Conservation (phyloP, 1,139 yeast species). For the Zhuliangozyma blackwelliae region DNA sequence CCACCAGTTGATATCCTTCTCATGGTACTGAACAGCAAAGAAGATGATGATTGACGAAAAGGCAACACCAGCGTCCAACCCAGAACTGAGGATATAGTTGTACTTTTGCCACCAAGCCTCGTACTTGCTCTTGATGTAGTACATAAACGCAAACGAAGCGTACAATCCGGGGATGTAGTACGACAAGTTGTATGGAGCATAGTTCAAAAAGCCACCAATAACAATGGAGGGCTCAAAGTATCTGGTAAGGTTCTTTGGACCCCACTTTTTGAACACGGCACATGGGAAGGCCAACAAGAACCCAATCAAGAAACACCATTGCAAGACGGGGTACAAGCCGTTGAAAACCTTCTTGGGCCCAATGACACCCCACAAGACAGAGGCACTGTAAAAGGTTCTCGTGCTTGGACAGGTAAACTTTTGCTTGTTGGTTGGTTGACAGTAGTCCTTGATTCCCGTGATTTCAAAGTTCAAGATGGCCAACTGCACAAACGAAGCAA, state of each 20-base stretch:
- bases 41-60: conserved; percentile 47
- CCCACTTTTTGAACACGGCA: conserved; percentile 35
- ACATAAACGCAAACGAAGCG: conserved; percentile 41
- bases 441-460: conserved; percentile 42
- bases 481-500: conserved; percentile 45
- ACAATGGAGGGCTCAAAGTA: conserved; percentile 42
- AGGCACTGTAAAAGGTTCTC: conserved; percentile 48
- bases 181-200: conserved; percentile 47
- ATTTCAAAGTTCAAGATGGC: conserved; percentile 55
- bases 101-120: conserved; percentile 54
- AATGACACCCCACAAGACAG: conserved; percentile 63
- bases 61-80: conserved; percentile 52
- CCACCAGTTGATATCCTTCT: conserved; percentile 47
- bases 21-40: conserved; percentile 46
- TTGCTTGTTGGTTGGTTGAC: conserved; percentile 39
- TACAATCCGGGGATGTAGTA: conserved; percentile 43
- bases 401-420: conserved; percentile 49
- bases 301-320: conserved; percentile 55
- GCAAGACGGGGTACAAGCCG: conserved; percentile 44
- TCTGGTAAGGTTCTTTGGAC: conserved; percentile 23
- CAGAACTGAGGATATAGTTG: conserved; percentile 49
- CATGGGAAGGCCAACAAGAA: conserved; percentile 41
- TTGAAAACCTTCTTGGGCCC: conserved; percentile 58
- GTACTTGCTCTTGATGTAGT: conserved; percentile 37
- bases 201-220: conserved; percentile 36